Base-by-base conservation (phyloP, 345 rosid species). In the Eucalyptus sideroxylon region DNA sequence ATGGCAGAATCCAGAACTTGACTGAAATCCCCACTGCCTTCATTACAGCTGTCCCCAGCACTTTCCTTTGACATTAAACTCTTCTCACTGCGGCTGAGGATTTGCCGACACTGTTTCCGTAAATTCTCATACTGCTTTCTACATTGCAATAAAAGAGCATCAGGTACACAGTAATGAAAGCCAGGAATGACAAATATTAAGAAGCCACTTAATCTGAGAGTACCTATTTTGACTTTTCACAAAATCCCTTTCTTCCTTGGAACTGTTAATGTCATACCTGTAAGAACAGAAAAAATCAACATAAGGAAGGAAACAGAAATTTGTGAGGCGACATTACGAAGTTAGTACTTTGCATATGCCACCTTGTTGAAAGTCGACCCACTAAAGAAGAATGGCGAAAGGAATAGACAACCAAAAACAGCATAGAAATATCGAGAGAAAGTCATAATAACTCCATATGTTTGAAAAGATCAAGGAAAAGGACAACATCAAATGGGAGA, bases 191-290 rank as follows among this genome's bases (percentile, higher is more conserved):
- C 40, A 26, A 8, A 86, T 31, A 15, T 86, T 49, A 30, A 86
- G 24, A 6, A 37, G 87, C 55, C 42, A 50, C 11, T 2, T 45
- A 86, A 31, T 86, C 47, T 77, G 30, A 77, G 56, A 87, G 82
- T 94, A 96, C 99, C 96, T 95, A 82, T 95, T 96, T 92, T 92
- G 93, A 90, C 88, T 92, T 88, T 87, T 91, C 77, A 93, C 85
- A 42, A 91, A 88, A 59, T 94, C 96, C 88, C 99, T 93, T 92
- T 95, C 99, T 92, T 93, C 97, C 89, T 90, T 89, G 80, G 97
- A 94, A 92, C 96, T 95, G 91, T 92, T 94, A 89, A 96, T 83
- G 89, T 94, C 95, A 89, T 94, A 96, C 86, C 99, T 97, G 96
- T 30, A 51, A 69, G 89, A 86, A 87, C 49, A 86, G 44, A 55